Evolutionary conservation across 1,284 basidiomycete genomes (phyloP), one percentile per base, ranked within the genome.

Genomic region (Ustilago hordei): DNA sequence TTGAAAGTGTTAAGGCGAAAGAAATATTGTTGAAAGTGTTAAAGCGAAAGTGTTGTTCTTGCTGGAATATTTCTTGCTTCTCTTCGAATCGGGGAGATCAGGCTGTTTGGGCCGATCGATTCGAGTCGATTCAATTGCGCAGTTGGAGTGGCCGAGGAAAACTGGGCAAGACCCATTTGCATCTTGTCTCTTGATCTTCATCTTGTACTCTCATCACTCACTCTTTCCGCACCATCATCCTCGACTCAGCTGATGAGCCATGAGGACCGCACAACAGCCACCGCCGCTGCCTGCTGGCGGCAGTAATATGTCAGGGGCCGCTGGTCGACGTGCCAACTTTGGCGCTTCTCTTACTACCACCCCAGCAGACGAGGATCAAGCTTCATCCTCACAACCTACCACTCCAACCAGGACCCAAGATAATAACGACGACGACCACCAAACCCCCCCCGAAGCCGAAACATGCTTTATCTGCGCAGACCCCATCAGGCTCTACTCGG

Each of bases 381-480:
- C 57, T 17, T 34, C 31, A 23, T 12, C 52, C 28, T 13, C 39
- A 34, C 58, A 17, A 34, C 48, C 15, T 13, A 12, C 3, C 8
- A 13, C 15, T 11, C 31, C 31, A 2, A 11, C 47, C 3, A 45
- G 34, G 4, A 28, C 54, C 13, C 23, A 28, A 28, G 53, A 39
- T n/a, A 28, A 34, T 36, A 53, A 69, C 15, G 59, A 63, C 35
- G 88, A 89, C 56, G 89, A 89, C 82, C 84, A 87, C 54, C 80
- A 89, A 15, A 67, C 73, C 3, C 75, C 72, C 28, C 75, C 66
- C 23, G 81, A 80, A 34, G 78, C 39, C n/a, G 85, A 86, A 39
- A 86, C 92, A 4, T 99, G 97, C 88, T 96, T 92, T 89, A 98
- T 99, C 86, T 99, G 96, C 83, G 95, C 96, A 1, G 95, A 99